phyloP scores from a whole-genome alignment of 2,329 filamentous ascomycete genomes.

The Talaromyces sp. region DNA sequence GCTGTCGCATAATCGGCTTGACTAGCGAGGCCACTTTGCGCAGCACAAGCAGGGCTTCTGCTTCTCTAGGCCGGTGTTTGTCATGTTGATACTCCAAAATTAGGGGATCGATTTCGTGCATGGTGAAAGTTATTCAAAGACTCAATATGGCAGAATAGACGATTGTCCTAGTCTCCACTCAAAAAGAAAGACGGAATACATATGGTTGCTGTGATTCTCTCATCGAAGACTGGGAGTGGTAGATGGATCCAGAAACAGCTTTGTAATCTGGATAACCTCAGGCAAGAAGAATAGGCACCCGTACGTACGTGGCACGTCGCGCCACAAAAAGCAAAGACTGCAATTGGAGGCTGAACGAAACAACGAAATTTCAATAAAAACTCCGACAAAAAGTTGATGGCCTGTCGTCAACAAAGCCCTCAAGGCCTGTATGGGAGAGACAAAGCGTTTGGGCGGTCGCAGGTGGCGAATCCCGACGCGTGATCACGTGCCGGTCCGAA shows the following conservation, averaged over 20 bases:
- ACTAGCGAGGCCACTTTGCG: constrained; percentile 81
- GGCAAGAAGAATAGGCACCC: background rate
- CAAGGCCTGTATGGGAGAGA: background rate
- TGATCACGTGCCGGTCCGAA: background rate
- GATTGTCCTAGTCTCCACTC: background rate
- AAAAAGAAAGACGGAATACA: background rate
- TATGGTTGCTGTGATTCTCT: background rate
- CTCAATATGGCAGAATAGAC: background rate
- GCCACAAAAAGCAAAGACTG: background rate
- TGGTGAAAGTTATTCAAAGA: constrained; percentile 16
- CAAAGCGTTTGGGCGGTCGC: constrained; percentile 1
- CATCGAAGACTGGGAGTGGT: background rate
- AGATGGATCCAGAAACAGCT: constrained; percentile 11
- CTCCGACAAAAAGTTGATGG: background rate
- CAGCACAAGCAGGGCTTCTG: constrained; percentile 57
- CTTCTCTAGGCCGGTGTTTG: constrained; percentile 42
- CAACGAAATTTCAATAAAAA: background rate
- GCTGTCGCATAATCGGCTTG: constrained; percentile 89
- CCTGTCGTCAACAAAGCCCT: background rate
- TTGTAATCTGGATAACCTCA: constrained; percentile 10
- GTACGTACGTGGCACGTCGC: background rate
- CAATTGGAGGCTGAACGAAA: background rate
- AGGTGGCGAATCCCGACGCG: constrained; percentile 1
- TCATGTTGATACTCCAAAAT: constrained; percentile 51
- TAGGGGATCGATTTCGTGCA: constrained; percentile 44